A percentile compares a stretch with the other conserved stretches of the same genome.
phyloP scores from a whole-genome alignment of 805 yeast species.

The Metschnikowia gruessii region DNA sequence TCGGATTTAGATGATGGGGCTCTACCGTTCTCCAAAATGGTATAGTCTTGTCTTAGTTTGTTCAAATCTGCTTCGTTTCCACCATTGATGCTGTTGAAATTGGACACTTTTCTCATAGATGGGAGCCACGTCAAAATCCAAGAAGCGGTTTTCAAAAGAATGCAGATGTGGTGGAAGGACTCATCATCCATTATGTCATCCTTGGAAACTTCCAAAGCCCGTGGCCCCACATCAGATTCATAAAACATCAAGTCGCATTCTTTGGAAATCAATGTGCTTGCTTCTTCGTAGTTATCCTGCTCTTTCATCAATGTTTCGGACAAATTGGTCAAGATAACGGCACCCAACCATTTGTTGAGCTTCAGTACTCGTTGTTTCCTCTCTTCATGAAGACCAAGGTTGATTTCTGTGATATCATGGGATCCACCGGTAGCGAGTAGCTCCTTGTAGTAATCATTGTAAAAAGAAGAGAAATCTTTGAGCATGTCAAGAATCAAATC shows the following conservation, averaged over 20 bases:
- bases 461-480: constrained; percentile 34
- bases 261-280: constrained; percentile 17
- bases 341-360: constrained; percentile 33
- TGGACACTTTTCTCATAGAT: constrained; percentile 41
- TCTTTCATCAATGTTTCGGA: constrained; percentile 14
- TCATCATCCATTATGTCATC: constrained; percentile 55
- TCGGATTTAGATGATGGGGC: constrained; percentile 20
- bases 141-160: constrained; percentile 51
- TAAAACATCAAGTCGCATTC: constrained; percentile 31
- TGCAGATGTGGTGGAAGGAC: constrained; percentile 49
- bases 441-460: constrained; percentile 33
- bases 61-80: constrained; percentile 24
- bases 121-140: constrained; percentile 66
- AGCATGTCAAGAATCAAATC: constrained; percentile 39
- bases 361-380: constrained; percentile 26
- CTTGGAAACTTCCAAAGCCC: constrained; percentile 35
- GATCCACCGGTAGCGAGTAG: constrained; percentile 33
- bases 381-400: constrained; percentile 10
- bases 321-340: constrained; percentile 29
- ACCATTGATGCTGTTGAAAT: constrained; percentile 22
- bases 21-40: constrained; percentile 41
- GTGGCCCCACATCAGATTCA: constrained; percentile 16
- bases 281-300: constrained; percentile 3
- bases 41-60: constrained; percentile 39
- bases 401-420: constrained; percentile 19